A percentile compares a stretch with the other conserved stretches of the same genome.
phyloP scores from a whole-genome alignment of 148 eudicot genomes.

The Oxyria digyna region DNA sequence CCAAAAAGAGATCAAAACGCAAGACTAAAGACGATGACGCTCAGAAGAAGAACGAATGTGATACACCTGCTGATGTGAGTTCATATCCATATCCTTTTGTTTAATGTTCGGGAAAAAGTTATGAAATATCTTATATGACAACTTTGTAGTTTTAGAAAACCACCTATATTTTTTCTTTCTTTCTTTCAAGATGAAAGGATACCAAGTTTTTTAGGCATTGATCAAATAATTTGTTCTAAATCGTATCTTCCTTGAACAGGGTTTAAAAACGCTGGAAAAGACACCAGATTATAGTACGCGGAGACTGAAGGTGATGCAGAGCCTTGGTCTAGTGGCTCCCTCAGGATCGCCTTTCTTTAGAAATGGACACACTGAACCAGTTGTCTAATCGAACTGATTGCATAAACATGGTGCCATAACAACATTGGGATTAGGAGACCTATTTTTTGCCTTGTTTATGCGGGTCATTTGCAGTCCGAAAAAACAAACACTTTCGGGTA shows the following conservation, averaged over 20 bases:
- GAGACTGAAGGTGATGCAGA: conserved; percentile 58
- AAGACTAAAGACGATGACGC: not conserved
- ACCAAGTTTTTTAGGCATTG: not conserved
- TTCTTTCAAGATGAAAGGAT: not conserved
- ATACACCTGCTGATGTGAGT: not conserved
- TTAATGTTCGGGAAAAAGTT: not conserved
- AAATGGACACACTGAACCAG: conserved; percentile 14
- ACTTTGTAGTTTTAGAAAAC: not conserved
- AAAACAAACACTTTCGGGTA: too few species aligned
- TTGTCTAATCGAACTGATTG: conserved; percentile 1
- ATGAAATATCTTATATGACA: too few species aligned
- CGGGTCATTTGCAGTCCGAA: too few species aligned
- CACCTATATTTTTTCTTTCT: not conserved
- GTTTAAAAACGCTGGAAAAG: conserved; percentile 12
- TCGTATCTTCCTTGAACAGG: conserved; percentile 14
- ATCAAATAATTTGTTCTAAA: not conserved
- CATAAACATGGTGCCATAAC: not conserved
- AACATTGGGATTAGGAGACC: not conserved
- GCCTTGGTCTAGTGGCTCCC: conserved; percentile 59
- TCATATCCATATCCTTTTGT: not conserved
- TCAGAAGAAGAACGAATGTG: not conserved
- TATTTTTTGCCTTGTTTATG: too few species aligned
- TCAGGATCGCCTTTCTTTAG: conserved; percentile 44
- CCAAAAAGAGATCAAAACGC: not conserved
- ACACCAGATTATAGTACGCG: conserved; percentile 30